Evolutionary conservation across 1,284 basidiomycete species (phyloP).

Genomic region (Omphalotus olearius): DNA sequence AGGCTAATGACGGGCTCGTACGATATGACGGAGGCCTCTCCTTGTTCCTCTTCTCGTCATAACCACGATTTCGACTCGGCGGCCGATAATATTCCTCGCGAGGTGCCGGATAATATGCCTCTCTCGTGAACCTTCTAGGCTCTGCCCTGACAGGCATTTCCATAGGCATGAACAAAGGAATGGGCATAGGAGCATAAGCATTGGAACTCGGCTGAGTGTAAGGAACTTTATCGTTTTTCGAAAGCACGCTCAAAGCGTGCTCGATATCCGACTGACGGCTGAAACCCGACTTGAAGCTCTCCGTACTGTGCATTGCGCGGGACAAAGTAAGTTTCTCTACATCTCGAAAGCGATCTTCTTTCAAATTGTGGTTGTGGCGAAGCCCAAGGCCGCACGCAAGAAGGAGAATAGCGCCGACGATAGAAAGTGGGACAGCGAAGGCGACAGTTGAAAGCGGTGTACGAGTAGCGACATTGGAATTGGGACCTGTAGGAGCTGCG

Average conservation of each 20-base stretch:
- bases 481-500: slow-evolving; percentile 9
- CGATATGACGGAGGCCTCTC: slow-evolving; percentile 1
- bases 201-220: neutral
- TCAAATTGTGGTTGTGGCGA: slow-evolving; percentile 22
- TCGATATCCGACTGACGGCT: slow-evolving; percentile 12
- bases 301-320: slow-evolving; percentile 1
- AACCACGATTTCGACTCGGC: neutral
- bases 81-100: slow-evolving; percentile 2
- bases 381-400: slow-evolving; percentile 29
- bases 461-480: slow-evolving; percentile 22
- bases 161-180: slow-evolving; percentile 17
- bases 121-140: slow-evolving; percentile 9
- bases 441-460: slow-evolving; percentile 34
- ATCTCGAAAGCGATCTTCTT: slow-evolving; percentile 11
- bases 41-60: neutral
- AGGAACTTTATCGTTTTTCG: neutral
- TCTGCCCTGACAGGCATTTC: slow-evolving; percentile 5
- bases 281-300: slow-evolving; percentile 4
- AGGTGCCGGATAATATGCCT: slow-evolving; percentile 5
- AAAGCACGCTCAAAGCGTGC: slow-evolving; percentile 7
- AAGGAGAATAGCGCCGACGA: slow-evolving; percentile 36
- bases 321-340: slow-evolving; percentile 11
- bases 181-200: slow-evolving; percentile 8
- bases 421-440: slow-evolving; percentile 40
- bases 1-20: neutral